Base-by-base conservation (phyloP, 768 basidiomycete genomes). In the Mycena latifolia region DNA sequence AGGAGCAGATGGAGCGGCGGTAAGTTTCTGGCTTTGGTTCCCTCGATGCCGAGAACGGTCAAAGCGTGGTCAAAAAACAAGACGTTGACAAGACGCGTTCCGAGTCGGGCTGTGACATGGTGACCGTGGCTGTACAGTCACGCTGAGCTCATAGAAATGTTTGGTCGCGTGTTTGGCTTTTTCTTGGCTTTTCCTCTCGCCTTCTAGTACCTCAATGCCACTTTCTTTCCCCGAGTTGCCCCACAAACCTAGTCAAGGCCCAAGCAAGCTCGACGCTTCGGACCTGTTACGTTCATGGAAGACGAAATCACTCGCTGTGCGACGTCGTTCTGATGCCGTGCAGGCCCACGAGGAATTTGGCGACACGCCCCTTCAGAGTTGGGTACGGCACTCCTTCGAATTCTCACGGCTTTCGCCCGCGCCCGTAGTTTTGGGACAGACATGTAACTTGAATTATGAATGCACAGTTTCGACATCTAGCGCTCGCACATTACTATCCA, bases 201-300 rank as follows among this genome's bases (percentile, higher is more conserved):
- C 5, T 39, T 10, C 15, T 39, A 6, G 33, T 35, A 14, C 8
- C 33, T 35, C 33, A 14, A 7, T 22, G 9, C 27, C 3, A 45
- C 24, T 7, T 18, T 56, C 8, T 20, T 41, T 11, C 24, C 8
- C n/a, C n/a, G n/a, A 46, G 22, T 24, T 46, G 2, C n/a, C 55
- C 60, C 68, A 69, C 63, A 69, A 65, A 65, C 63, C 68, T 64
- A 69, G 68, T 69, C 68, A 69, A 69, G 64, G 68, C 55, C 53
- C 61, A 31, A 61, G 68, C 64, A 63, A 65, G 11, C 29, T 45
- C 61, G 27, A 57, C 64, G 68, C 63, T 62, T n/a, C 20, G 63
- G 63, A 58, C 68, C 68, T 69, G 68, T 69, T 69, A 69, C 68
- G 64, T 65, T 69, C 68, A 64, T 69, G 68, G 68, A 69, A 69